Percentiles rank a stretch among this genome's conserved stretches.
phyloP scores from a whole-genome alignment of 1,284 basidiomycete genomes.

The Pholiota adiposa region DNA sequence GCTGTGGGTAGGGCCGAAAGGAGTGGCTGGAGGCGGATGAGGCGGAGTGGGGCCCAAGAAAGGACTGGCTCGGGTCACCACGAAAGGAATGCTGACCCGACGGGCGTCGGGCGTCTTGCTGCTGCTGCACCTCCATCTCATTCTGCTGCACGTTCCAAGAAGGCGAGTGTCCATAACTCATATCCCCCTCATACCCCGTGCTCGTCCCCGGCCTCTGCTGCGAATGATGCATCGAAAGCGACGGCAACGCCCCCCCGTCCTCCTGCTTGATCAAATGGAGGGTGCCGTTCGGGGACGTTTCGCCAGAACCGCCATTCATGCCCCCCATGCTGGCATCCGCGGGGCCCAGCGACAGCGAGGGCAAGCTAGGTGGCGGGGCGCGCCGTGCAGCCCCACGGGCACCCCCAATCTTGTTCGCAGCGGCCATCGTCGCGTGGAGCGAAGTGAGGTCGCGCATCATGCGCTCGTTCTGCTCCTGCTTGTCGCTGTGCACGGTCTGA shows the following conservation, averaged over 20 bases:
- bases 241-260: slow-evolving; percentile 41
- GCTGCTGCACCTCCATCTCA: slow-evolving; percentile 17
- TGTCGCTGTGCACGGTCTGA: slow-evolving; percentile 93
- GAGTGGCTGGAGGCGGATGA: slow-evolving; percentile 41
- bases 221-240: too few species aligned
- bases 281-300: slow-evolving; percentile 10
- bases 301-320: not conserved
- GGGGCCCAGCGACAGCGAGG: not conserved
- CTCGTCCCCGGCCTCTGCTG: slow-evolving; percentile 58
- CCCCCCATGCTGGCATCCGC: not conserved
- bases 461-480: slow-evolving; percentile 84
- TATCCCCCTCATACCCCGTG: slow-evolving; percentile 68
- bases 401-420: slow-evolving; percentile 61
- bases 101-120: slow-evolving; percentile 16
- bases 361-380: slow-evolving; percentile 3
- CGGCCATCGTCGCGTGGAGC: slow-evolving; percentile 85
- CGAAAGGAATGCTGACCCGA: slow-evolving; percentile 25
- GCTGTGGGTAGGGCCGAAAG: slow-evolving; percentile 57
- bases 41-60: slow-evolving; percentile 44
- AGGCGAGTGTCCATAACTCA: slow-evolving; percentile 25
- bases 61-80: slow-evolving; percentile 57
- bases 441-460: slow-evolving; percentile 92
- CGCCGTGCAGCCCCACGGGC: slow-evolving; percentile 49
- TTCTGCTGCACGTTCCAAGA: slow-evolving; percentile 25
- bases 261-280: slow-evolving; percentile 56